These are phyloP conservation scores for Fusarium sulawesiense DNA, from an alignment of 2,329 filamentous ascomycete species.

Conservation along the genomic window DNA sequence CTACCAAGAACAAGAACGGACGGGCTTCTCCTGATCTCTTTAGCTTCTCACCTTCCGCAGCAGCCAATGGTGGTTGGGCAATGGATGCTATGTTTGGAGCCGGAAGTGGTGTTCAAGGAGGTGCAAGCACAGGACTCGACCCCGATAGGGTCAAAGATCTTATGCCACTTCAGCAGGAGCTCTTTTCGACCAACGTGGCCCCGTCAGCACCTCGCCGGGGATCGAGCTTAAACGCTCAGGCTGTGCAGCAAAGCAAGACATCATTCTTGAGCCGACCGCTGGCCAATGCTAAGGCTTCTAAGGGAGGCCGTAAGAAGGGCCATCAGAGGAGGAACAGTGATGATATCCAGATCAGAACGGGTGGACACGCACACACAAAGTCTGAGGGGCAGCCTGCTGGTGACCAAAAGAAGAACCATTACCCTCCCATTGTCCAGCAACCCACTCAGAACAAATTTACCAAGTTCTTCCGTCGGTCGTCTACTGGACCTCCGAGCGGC, in stretches of 20 bases:
- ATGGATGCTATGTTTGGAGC: constrained; percentile 60
- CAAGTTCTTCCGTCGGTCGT: constrained; percentile 64
- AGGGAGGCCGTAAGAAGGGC: constrained; percentile 34
- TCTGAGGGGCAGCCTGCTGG: constrained; percentile 37
- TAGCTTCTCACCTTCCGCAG: constrained; percentile 58
- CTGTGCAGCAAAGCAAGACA: constrained; percentile 46
- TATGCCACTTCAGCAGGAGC: constrained; percentile 55
- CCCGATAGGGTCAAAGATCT: constrained; percentile 60
- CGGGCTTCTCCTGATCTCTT: constrained; percentile 65
- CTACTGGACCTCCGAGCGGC: constrained; percentile 48
- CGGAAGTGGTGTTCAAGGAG: constrained; percentile 36
- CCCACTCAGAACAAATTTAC: constrained; percentile 60
- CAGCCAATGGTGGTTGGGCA: constrained; percentile 58
- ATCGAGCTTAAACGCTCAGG: constrained; percentile 65
- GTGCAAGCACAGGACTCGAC: constrained; percentile 40
- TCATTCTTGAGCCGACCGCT: constrained; percentile 36
- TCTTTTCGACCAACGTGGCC: constrained; percentile 53
- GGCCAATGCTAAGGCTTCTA: constrained; percentile 31
- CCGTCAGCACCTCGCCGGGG: constrained; percentile 63
- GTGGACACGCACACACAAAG: constrained; percentile 42
- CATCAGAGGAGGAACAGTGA: constrained; percentile 48
- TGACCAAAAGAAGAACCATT: constrained; percentile 56
- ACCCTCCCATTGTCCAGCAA: constrained; percentile 63
- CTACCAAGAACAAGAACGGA: constrained; percentile 43
- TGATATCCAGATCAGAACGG: constrained; percentile 44